phyloP scores from a whole-genome alignment of 2,329 filamentous ascomycete species.

The Emergomyces orientalis region DNA sequence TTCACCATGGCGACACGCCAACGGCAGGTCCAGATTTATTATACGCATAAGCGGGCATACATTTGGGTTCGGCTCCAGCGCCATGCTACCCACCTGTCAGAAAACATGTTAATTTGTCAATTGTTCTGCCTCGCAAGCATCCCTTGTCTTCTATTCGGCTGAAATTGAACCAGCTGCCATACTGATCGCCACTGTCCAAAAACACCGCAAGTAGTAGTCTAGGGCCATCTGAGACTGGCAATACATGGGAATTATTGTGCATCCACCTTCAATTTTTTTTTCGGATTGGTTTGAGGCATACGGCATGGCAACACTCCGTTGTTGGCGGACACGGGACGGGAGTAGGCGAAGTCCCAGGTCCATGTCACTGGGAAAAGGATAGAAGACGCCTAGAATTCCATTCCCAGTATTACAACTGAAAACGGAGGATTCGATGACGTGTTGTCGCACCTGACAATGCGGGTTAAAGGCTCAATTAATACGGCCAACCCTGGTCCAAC shows the following conservation, averaged over 20 bases:
- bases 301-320: not conserved
- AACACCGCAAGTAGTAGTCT: not conserved
- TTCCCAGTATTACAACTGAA: not conserved
- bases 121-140: not conserved
- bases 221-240: not conserved
- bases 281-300: not conserved
- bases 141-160: not conserved
- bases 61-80: not conserved
- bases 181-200: not conserved
- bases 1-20: not conserved
- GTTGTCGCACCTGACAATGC: slow-evolving; percentile 1
- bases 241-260: not conserved
- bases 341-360: slow-evolving; percentile 11
- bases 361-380: slow-evolving; percentile 15
- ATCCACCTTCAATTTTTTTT: not conserved
- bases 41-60: not conserved
- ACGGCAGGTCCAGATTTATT: not conserved
- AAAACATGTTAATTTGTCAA: not conserved
- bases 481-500: not conserved
- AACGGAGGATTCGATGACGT: slow-evolving; percentile 8
- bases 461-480: not conserved
- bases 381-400: slow-evolving; percentile 6
- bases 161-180: not conserved
- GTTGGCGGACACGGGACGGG: slow-evolving; percentile 2
- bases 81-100: not conserved